These are phyloP conservation scores for Knoxdaviesia capensis DNA, from an alignment of 2,329 filamentous ascomycete genomes.

Conservation along the genomic window DNA sequence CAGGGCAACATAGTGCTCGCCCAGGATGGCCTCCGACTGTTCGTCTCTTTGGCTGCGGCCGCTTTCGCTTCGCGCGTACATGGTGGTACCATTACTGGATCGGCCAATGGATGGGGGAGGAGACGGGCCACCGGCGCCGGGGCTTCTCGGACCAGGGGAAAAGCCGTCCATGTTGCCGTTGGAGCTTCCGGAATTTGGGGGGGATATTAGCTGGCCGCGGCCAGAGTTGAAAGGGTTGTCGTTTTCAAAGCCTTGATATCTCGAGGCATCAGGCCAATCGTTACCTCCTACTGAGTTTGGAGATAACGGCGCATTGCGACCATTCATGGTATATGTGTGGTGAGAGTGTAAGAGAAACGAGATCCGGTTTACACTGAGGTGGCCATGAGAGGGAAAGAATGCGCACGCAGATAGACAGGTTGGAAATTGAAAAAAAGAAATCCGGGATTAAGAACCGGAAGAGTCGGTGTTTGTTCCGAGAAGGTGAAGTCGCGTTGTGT, in stretches of 20 bases:
- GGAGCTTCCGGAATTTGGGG: constrained; percentile 46
- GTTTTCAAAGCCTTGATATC: constrained; percentile 9
- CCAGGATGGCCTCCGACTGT: constrained; percentile 39
- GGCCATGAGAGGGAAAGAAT: no score
- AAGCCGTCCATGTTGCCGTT: constrained; percentile 37
- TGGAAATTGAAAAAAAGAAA: no score
- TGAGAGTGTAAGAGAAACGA: no score
- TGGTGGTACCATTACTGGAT: constrained; percentile 60
- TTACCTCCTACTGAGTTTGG: constrained; percentile 67
- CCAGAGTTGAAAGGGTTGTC: constrained; percentile 31
- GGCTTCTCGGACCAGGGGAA: constrained; percentile 32
- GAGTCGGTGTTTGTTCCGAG: no score
- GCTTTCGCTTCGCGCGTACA: constrained; percentile 48
- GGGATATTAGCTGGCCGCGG: constrained; percentile 43
- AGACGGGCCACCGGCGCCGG: constrained; percentile 43
- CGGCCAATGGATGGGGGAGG: constrained; percentile 75
- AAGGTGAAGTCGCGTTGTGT: no score
- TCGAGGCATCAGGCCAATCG: constrained; percentile 46
- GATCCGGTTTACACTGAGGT: no score
- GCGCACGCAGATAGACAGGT: no score
- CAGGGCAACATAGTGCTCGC: constrained; percentile 65
- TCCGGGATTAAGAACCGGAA: no score
- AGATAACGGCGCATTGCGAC: constrained; percentile 57
- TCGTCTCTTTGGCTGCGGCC: constrained; percentile 41
- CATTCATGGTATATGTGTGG: constrained; percentile 36